Conservation (phyloP, 2,329 filamentous ascomycete genomes). For the Sphaerostilbella broomeana region DNA sequence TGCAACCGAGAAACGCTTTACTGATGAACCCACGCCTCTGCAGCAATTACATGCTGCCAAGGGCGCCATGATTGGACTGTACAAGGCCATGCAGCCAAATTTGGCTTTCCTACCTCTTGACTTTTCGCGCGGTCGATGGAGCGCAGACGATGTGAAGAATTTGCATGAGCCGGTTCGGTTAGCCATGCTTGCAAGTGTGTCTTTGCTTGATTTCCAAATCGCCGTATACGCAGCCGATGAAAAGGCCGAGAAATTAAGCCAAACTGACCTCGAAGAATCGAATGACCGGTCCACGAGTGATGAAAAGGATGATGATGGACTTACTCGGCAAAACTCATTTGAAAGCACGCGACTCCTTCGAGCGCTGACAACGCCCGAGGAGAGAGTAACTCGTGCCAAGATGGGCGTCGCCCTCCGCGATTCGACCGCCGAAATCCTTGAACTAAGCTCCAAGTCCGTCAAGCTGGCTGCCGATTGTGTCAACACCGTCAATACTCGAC, state of each 20-base stretch:
- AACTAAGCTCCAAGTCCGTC: slow-evolving; percentile 20
- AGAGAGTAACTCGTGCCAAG: slow-evolving; percentile 24
- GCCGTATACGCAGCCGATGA: slow-evolving; percentile 14
- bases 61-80: slow-evolving; percentile 26
- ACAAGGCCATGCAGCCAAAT: slow-evolving; percentile 32
- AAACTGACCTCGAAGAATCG: not conserved
- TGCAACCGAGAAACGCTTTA: slow-evolving; percentile 21
- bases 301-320: slow-evolving; percentile 14
- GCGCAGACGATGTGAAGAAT: slow-evolving; percentile 33
- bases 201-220: slow-evolving; percentile 39
- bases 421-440: slow-evolving; percentile 23
- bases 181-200: slow-evolving; percentile 27
- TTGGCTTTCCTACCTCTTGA: slow-evolving; percentile 41
- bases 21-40: slow-evolving; percentile 18
- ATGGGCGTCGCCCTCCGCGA: slow-evolving; percentile 27
- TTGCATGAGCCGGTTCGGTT: slow-evolving; percentile 32
- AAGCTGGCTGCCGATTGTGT: slow-evolving; percentile 21
- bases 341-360: slow-evolving; percentile 29
- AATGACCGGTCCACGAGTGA: slow-evolving; percentile 6
- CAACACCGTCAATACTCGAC: slow-evolving; percentile 22
- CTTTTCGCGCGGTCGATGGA: slow-evolving; percentile 40
- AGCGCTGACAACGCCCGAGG: slow-evolving; percentile 33
- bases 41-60: slow-evolving; percentile 24
- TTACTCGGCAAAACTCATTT: slow-evolving; percentile 23
- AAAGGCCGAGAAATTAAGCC: slow-evolving; percentile 16